phyloP scores from a whole-genome alignment of 2,329 filamentous ascomycete genomes.

The Penicillium sp. region DNA sequence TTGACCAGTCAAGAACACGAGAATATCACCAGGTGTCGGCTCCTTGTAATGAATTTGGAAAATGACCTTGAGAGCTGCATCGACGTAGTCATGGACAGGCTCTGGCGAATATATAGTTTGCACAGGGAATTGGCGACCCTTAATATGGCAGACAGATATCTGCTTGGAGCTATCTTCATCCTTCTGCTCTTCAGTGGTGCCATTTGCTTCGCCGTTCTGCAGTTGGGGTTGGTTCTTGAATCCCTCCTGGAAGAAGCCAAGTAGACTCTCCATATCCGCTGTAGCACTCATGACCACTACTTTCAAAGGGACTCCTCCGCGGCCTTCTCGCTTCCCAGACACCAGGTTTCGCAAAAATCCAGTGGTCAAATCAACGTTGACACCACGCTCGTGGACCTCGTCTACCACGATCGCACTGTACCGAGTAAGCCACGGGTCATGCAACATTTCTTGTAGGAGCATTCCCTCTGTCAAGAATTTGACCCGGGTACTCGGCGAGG shows the following conservation, averaged over 20 bases:
- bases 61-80: constrained; percentile 76
- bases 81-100: constrained; percentile 77
- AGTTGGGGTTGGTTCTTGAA: constrained; percentile 11
- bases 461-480: constrained; percentile 97
- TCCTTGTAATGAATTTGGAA: constrained; percentile 86
- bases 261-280: constrained; percentile 78
- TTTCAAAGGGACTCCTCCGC: constrained; percentile 75
- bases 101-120: constrained; percentile 71
- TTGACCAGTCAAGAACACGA: constrained; percentile 90
- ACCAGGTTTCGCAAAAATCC: constrained; percentile 85
- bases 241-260: constrained; percentile 66
- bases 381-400: constrained; percentile 93
- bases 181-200: constrained; percentile 6
- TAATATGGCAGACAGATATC: constrained; percentile 66
- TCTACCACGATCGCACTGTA: constrained; percentile 93
- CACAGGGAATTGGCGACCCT: constrained; percentile 86
- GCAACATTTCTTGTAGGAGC: constrained; percentile 87
- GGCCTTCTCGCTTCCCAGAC: constrained; percentile 56
- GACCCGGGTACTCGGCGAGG: constrained; percentile 78
- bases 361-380: constrained; percentile 88
- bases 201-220: constrained; percentile 12
- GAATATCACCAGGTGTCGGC: constrained; percentile 87
- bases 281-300: constrained; percentile 97
- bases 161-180: constrained; percentile 47
- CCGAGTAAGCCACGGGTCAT: constrained; percentile 75